A percentile compares a stretch with the other conserved stretches of the same genome.
phyloP scores from a whole-genome alignment of 768 basidiomycete species.

The Amylocystis lapponica region DNA sequence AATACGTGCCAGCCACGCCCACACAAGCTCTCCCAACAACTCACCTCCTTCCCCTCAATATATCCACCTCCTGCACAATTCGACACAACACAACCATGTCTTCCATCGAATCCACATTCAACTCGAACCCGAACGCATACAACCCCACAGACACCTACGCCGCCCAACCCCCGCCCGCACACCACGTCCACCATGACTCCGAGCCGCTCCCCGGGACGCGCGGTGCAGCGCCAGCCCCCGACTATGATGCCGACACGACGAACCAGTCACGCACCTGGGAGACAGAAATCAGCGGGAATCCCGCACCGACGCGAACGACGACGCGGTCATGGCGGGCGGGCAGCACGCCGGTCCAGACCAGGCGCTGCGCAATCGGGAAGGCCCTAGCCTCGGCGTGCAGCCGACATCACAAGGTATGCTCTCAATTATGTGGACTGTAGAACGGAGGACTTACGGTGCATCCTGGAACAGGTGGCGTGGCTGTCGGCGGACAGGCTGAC shows the following conservation, averaged over 20 bases:
- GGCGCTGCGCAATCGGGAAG: too few species aligned
- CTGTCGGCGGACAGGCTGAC: constrained; percentile 27
- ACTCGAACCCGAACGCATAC: neutral
- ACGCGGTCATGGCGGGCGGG: constrained; percentile 17
- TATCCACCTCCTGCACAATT: too few species aligned
- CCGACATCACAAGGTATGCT: constrained; percentile 29
- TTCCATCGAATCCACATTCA: neutral
- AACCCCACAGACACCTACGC: constrained; percentile 4
- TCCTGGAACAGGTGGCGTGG: constrained; percentile 29
- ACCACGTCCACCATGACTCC: constrained; percentile 42
- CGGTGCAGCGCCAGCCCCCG: constrained; percentile 21
- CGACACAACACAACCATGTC: neutral
- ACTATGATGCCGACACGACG: constrained; percentile 37
- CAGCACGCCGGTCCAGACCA: constrained; percentile 8
- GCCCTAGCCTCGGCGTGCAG: constrained; percentile 15
- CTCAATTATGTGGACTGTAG: neutral
- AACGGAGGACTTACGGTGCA: constrained; percentile 1
- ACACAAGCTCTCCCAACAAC: too few species aligned
- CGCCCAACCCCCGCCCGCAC: constrained; percentile 25
- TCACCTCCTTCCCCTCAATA: too few species aligned
- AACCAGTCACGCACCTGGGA: constrained; percentile 24
- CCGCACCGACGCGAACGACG: constrained; percentile 16
- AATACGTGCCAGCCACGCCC: too few species aligned
- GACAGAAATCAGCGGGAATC: constrained; percentile 14
- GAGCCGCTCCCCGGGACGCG: constrained; percentile 44